Evolutionary conservation across 257 asterid species (phyloP).

Genomic region (Solanum lycopersicoides): DNA sequence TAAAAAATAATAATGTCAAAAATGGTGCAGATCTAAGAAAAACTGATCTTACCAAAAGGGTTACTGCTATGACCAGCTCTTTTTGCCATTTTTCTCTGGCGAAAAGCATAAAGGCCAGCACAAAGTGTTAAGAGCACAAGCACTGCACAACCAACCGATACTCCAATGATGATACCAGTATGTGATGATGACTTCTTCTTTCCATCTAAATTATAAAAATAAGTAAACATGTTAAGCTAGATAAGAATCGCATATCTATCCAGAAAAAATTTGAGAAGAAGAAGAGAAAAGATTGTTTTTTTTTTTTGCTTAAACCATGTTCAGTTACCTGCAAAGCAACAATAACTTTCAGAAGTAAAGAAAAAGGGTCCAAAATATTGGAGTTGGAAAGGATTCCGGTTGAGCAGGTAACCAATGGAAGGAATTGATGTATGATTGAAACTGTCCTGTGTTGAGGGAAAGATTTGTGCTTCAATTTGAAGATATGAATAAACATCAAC

Average conservation of each 20-base stretch:
- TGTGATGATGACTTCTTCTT: slow-evolving; percentile 36
- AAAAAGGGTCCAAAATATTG: slow-evolving; percentile 55
- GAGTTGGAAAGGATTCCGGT: slow-evolving; percentile 50
- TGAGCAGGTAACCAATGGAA: slow-evolving; percentile 50
- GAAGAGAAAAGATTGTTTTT: background rate
- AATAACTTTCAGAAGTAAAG: slow-evolving; percentile 47
- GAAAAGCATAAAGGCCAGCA: slow-evolving; percentile 50
- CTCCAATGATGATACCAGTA: slow-evolving; percentile 55
- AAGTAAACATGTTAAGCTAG: background rate
- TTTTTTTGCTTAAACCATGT: background rate
- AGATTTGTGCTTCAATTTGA: slow-evolving; percentile 42
- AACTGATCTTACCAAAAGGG: slow-evolving; percentile 59
- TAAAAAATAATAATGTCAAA: background rate
- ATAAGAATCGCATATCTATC: background rate
- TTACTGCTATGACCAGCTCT: slow-evolving; percentile 33
- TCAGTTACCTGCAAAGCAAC: slow-evolving; percentile 57
- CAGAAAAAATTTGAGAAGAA: background rate
- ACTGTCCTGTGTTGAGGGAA: slow-evolving; percentile 49
- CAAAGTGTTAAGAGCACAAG: slow-evolving; percentile 33
- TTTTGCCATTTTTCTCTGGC: slow-evolving; percentile 38
- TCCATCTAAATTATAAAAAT: slow-evolving; percentile 16
- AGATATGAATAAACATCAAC: slow-evolving; percentile 40
- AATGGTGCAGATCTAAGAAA: background rate
- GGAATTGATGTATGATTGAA: slow-evolving; percentile 54
- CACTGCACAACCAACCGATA: slow-evolving; percentile 39